These are phyloP conservation scores for Colletotrichum theobromicola DNA, from an alignment of 2,329 filamentous ascomycete genomes.

Conservation along the genomic window DNA sequence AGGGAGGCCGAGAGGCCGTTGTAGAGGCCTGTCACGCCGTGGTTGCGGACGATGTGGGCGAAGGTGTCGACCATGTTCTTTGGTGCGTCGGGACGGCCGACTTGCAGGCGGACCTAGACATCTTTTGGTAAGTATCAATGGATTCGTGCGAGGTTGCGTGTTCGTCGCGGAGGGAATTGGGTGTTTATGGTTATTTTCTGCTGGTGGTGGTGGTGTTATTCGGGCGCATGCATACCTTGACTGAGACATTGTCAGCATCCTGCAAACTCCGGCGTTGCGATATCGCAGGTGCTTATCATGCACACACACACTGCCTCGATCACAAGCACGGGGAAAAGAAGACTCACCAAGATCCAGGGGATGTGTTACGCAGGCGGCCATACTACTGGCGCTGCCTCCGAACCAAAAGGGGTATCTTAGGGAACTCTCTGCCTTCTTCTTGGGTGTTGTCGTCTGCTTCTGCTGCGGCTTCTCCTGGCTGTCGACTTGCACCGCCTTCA, in stretches of 20 bases:
- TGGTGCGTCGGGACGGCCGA: constrained; percentile 75
- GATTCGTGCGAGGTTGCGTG: neutral
- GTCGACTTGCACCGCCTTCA: neutral
- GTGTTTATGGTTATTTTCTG: neutral
- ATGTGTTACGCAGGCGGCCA: constrained; percentile 91
- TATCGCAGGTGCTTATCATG: neutral
- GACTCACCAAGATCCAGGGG: constrained; percentile 86
- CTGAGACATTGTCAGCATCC: constrained; percentile 33
- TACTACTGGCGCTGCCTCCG: constrained; percentile 90
- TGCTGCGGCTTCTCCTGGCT: constrained; percentile 3
- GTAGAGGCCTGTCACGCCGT: constrained; percentile 85
- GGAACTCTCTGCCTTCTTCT: constrained; percentile 44
- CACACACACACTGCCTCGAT: neutral
- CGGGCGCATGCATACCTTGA: constrained; percentile 48
- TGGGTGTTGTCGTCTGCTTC: constrained; percentile 14
- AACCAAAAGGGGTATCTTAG: constrained; percentile 89
- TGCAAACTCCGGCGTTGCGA: neutral
- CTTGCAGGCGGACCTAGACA: constrained; percentile 82
- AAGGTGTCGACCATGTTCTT: constrained; percentile 88
- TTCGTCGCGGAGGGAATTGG: neutral
- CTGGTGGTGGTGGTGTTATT: neutral
- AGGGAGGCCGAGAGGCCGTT: constrained; percentile 91
- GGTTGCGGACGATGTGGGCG: constrained; percentile 75
- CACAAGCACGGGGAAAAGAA: neutral
- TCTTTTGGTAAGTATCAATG: neutral